A percentile compares a stretch with the other conserved stretches of the same genome.
phyloP scores from a whole-genome alignment of 2,329 filamentous ascomycete species.

The Ceratocystis colombiana region DNA sequence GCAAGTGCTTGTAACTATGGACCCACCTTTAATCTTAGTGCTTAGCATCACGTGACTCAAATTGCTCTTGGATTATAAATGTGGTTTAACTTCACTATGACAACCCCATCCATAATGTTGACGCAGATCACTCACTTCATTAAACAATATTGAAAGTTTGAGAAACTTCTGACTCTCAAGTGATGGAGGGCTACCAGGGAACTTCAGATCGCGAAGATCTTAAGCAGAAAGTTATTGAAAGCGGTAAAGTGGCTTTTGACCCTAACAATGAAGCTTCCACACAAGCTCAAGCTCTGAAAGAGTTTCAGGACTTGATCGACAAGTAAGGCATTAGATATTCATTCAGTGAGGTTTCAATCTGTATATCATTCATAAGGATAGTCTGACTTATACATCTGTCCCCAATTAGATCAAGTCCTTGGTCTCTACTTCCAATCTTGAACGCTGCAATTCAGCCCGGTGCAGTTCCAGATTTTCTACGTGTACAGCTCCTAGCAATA shows the following conservation, averaged over 20 bases:
- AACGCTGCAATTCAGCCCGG: constrained; percentile 55
- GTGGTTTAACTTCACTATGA: too few relatives aligned
- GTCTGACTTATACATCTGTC: background rate
- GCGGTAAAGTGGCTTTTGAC: constrained; percentile 42
- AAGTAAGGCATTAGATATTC: constrained; percentile 32
- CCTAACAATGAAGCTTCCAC: constrained; percentile 34
- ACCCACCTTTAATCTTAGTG: background rate
- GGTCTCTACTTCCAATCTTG: constrained; percentile 49
- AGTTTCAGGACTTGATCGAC: constrained; percentile 41
- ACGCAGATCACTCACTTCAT: too few relatives aligned
- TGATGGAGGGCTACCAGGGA: constrained; percentile 31
- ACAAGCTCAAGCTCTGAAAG: constrained; percentile 33
- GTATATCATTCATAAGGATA: background rate
- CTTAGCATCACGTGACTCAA: background rate
- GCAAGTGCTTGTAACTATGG: background rate
- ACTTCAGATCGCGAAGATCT: constrained; percentile 17
- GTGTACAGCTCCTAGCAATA: constrained; percentile 44
- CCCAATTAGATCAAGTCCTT: constrained; percentile 33
- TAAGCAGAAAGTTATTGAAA: constrained; percentile 29
- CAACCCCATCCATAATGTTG: background rate
- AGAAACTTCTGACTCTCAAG: constrained; percentile 16
- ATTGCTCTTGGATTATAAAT: background rate
- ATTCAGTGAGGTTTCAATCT: background rate
- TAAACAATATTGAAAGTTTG: too few relatives aligned
- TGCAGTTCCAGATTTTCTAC: constrained; percentile 50